Evolutionary conservation across 2,329 filamentous ascomycete species (phyloP), one percentile per base, ranked within the genome.

Genomic region (Aspergillus tamarii): DNA sequence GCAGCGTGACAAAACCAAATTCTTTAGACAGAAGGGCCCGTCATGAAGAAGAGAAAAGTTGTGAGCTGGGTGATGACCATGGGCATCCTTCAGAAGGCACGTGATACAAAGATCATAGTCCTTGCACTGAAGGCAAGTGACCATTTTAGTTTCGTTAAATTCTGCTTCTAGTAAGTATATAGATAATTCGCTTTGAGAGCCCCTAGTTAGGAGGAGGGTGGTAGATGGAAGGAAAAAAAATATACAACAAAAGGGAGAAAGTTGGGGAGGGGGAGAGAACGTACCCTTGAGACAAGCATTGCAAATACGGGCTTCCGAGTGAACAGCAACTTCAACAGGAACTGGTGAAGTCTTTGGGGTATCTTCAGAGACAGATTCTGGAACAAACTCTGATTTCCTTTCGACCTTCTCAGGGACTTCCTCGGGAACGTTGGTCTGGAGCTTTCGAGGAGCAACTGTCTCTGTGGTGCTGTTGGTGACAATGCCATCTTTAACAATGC

Each of bases 61-160:
- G 74, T 99, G 95, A 72, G 86, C 90, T 61, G 95, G 95, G 75
- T 98, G 91, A 73, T 99, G 95, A 41, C 95, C 94, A 76, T 98
- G 94, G 69, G 88, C 86, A 75, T 91, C 87, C 67, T 84, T 85
- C 58, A 87, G 79, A 71, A 96, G 92, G 83, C 95, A 99, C 46
- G 82, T 76, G 72, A 94, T 86, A 85, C 95, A 99, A 43, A 99
- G 86, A 74, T 99, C 95, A 76, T 90, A 98, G 80, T 99, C 95
- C 19, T 92, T 90, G 77, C 95, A 99, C 23, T 85, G 81, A 9
- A 83, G 85, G 84, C 95, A 99, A 73, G 94, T 93, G 59, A 98
- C 87, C 73, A 98, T 96, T 67, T 92, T 86, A 30, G 85, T 81
- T 76, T 96, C 93, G 9, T 88, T 85, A 60, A 93, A 84, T 75